Evolutionary conservation across 148 eudicot genomes (phyloP).

Genomic region (Fagopyrum esculentum): DNA sequence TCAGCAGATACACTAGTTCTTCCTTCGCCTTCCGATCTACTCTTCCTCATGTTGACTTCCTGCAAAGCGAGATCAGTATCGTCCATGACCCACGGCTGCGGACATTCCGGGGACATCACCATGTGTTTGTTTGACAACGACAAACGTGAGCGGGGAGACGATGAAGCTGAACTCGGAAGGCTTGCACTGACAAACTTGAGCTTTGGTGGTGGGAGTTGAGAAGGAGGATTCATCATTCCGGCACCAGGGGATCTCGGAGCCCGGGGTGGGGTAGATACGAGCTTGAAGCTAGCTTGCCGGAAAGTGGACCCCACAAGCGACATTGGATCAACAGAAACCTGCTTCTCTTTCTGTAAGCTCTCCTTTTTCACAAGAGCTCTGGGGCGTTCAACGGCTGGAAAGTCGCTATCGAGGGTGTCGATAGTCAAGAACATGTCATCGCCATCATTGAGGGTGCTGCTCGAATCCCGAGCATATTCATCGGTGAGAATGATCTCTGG

Average conservation of each 20-base stretch:
- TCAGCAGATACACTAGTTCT: conserved; percentile 35
- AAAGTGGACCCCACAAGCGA: conserved; percentile 43
- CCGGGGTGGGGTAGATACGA: conserved; percentile 26
- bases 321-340: conserved; percentile 74
- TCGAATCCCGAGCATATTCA: conserved; percentile 18
- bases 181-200: conserved; percentile 51
- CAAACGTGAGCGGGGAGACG: conserved; percentile 36
- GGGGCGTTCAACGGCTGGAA: conserved; percentile 32
- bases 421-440: conserved; percentile 33
- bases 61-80: conserved; percentile 34
- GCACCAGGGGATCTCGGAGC: not conserved
- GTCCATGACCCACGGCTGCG: conserved; percentile 37
- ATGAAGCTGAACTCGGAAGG: conserved; percentile 50
- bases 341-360: conserved; percentile 42
- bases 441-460: conserved; percentile 25
- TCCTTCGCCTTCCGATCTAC: conserved; percentile 62
- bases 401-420: conserved; percentile 22
- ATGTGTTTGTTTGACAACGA: conserved; percentile 23
- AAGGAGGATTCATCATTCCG: conserved; percentile 5
- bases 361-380: conserved; percentile 19
- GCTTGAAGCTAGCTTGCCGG: conserved; percentile 25
- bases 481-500: conserved; percentile 2
- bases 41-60: conserved; percentile 39
- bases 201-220: conserved; percentile 34
- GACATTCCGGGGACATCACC: conserved; percentile 12